Base-by-base conservation (phyloP, 768 basidiomycete species). In the Lactarius vividus region DNA sequence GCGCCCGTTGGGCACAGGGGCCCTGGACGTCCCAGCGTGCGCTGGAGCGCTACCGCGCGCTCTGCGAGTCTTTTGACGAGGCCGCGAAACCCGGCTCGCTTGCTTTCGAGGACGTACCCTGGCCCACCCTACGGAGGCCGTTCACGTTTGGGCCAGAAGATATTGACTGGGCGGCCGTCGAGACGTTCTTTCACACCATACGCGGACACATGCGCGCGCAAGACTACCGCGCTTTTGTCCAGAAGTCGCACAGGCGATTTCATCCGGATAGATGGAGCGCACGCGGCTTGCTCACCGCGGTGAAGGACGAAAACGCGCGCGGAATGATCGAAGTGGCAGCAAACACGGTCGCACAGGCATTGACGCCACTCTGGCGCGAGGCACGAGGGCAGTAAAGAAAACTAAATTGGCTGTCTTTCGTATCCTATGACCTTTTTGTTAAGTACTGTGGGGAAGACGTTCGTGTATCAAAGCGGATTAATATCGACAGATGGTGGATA, bases 201-300 rank as follows among this genome's bases (percentile, higher is more conserved):
- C 80, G 78, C 70, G 66, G 69, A 20, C 79, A 82, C 53, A 81
- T 91, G 81, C 80, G 84, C 28, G 61, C 75, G 20, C 84, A 87
- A 73, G 88, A 89, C 57, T 92, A 84, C 75, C 85, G 82, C 71
- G 74, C 73, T 2, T 82, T 92, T 62, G 80, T 93, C 3, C 84
- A 89, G 76, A 85, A 85, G 71, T 88, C 87, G 70, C 84, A 91
- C 71, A 81, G 84, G 46, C 70, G 90, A 59, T 93, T 92, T 74
- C 92, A 92, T 70, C 89, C 90, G 2, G 91, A 93, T 74, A 78
- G 88, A 66, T 94, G 90, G 92, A 79, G 85, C 52, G 85, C 88
- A 35, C 80, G 88, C 49, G 84, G 84, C 33, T 76, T 92, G 40
- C 79, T 89, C 72, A 78, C 79, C 64, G 83, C 83, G 56, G 81